Evolutionary conservation across 2,329 filamentous ascomycete genomes (phyloP), one percentile per base, ranked within the genome.

Genomic region (Escovopsis sp.): DNA sequence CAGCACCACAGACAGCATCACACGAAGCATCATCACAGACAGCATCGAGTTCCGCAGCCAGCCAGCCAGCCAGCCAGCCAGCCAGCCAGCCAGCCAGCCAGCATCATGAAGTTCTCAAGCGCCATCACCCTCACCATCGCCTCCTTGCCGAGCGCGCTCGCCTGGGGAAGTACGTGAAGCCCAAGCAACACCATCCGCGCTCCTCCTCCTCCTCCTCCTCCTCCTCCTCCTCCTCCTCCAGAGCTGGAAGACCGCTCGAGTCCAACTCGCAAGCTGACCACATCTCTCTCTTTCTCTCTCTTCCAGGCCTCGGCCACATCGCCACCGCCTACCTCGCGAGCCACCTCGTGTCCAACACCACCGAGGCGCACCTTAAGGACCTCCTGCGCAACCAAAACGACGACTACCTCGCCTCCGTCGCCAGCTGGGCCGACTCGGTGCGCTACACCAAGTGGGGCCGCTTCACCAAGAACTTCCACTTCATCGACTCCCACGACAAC

Each of bases 401-500:
- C 43, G 68, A 75, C 51, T 80, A 80, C 53, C 66, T 82, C 26
- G 76, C 77, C 39, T 67, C 67, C 44, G 70, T 81, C 3, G 77
- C 79, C 3, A 75, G 75, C 9, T 82, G 79, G 79, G 77, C 78
- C 28, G 78, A 82, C 60, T 76, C 68, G 34, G 68, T 78, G 56
- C 69, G 77, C 23, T 81, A 82, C 61, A 79, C 73, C 7, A 67
- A 69, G 56, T 77, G 73, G 63, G 77, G 75, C 12, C 65, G 66
- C 33, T 82, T 75, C 58, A 75, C 72, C 8, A 72, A 67, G 48
- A 69, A 69, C 32, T 80, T 79, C 58, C 78, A 82, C 65, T 82
- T 76, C 62, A 82, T 82, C 59, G 78, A 82, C 56, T 77, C 77
- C 45, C 69, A 79, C 52, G 78, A 82, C 59, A 58, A 61, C 50